Evolutionary conservation across 2,329 filamentous ascomycete genomes (phyloP), one percentile per base, ranked within the genome.

Genomic region (Colletotrichum gigasporum): DNA sequence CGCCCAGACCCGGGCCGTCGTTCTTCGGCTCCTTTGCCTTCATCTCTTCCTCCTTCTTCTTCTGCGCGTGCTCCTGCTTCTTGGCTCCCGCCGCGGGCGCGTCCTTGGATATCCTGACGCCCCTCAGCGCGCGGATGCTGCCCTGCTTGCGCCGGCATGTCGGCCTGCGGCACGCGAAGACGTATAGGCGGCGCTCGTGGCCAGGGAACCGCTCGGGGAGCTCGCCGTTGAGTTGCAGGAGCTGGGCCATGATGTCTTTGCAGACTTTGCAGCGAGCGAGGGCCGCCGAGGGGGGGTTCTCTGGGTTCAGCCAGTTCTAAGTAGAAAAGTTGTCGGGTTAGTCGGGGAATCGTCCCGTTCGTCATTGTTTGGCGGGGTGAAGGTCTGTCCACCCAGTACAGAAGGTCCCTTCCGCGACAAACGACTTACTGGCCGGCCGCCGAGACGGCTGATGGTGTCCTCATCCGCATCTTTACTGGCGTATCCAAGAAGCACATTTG

Each of bases 151-250:
- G 86, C 71, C 92, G 87, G 74, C 96, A 99, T 10, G 87, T 82
- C 75, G 92, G 92, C 69, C 87, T 85, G 63, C 89, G 86, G 77
- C 96, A 99, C 16, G 87, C 87, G 76, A 97, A 94, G 11, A 99
- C 83, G 73, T 97, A 98, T 16, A 99, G 76, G 66, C 95, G 88
- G 69, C 96, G 86, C 72, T 97, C 93, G 77, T 98, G 93, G 59
- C 90, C 89, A 2, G 94, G 91, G 72, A 97, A 97, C 50, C 88
- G 85, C 58, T 95, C 91, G 12, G 94, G 94, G 3, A 98, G 85
- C 74, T 97, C 94, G 71, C 89, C 94, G 77, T 99, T 93, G 26
- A 99, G 86, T 77, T 99, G 94, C 47, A 99, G 86, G 3, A 99
- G 86, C 10, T 98, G 85, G 2, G 88, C 90, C 87, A 97, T 93